phyloP scores from a whole-genome alignment of 2,329 filamentous ascomycete species.

The Lizonia empirigonia region DNA sequence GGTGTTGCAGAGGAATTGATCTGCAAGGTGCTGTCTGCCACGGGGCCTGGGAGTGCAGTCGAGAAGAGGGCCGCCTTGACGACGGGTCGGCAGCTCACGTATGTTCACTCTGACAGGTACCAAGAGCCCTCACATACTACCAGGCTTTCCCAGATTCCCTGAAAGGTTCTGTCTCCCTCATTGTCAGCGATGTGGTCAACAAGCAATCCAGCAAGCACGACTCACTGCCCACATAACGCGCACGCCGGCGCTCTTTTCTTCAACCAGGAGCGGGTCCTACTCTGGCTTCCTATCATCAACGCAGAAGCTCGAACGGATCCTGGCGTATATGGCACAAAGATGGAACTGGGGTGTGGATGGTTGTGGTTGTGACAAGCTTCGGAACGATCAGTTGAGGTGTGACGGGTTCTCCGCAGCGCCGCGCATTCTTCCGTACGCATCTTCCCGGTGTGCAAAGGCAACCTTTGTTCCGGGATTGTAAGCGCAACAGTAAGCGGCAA shows the following conservation, averaged over 20 bases:
- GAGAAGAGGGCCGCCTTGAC: slow-evolving; percentile 17
- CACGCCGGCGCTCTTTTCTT: not conserved
- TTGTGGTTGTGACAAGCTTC: not conserved
- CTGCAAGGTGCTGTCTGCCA: not conserved
- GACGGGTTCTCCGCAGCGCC: not conserved
- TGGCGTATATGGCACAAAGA: too few relatives aligned
- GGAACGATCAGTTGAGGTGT: not conserved
- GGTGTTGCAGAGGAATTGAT: not conserved
- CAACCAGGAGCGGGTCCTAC: not conserved
- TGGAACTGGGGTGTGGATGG: not conserved
- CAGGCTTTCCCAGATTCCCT: not conserved
- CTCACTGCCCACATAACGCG: not conserved
- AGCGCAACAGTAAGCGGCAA: not conserved
- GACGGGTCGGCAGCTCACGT: slow-evolving; percentile 13
- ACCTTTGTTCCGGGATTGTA: not conserved
- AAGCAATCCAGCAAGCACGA: not conserved
- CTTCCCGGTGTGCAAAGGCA: not conserved
- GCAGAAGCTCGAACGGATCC: too few relatives aligned
- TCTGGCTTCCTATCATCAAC: too few relatives aligned
- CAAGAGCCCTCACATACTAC: slow-evolving; percentile 13
- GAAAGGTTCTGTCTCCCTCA: not conserved
- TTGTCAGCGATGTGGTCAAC: not conserved
- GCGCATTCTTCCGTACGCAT: not conserved
- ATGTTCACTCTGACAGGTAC: slow-evolving; percentile 2
- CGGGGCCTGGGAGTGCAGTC: slow-evolving; percentile 4